Base-by-base conservation (phyloP, 768 basidiomycete species). In the Megacollybia marginata region DNA sequence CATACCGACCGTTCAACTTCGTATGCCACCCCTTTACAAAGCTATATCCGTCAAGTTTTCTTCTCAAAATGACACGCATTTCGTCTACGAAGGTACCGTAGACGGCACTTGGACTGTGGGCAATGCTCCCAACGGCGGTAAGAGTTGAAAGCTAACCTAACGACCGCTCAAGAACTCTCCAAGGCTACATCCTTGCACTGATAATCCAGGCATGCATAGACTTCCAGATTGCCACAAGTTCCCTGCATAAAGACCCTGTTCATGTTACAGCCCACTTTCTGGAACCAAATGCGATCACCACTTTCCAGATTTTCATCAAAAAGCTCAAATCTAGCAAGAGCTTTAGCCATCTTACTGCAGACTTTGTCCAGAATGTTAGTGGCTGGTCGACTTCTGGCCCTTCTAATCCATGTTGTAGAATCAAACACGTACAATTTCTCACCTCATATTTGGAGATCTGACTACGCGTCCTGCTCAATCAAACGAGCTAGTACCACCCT, bases 221-320 rank as follows among this genome's bases (percentile, higher is more conserved):
- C 46, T 62, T 75, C 49, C 83, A 85, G 60, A 63, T 69, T 1
- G 8, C 15, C 38, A 40, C 38, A 15, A 51, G 59, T 2, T 73
- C 76, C 9, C 19, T 56, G 11, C 82, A 83, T 59, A 62, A 57
- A 15, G 82, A 85, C 54, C 78, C 78, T 15, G 65, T 85, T 42
- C 77, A 85, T 59, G 62, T 83, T 45, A 80, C 76, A 13, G 78
- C 79, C 3, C 78, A 85, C 55, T 87, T 72, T 57, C 65, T 83
- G 35, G 68, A 69, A 18, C 62, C 76, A 2, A 71, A 78, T 1
- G 61, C 62, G 8, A 50, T 66, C 5, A 66, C 63, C 5, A 53
- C 65, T 2, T 79, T 76, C 53, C 70, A 74, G 45, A 70, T 84
- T 10, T 72, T 63, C 43, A 65, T 85, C 1, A 69, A 65, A 5